Conservation (phyloP, 192 early-diverging fungal species). For the Coemansia sp. region DNA sequence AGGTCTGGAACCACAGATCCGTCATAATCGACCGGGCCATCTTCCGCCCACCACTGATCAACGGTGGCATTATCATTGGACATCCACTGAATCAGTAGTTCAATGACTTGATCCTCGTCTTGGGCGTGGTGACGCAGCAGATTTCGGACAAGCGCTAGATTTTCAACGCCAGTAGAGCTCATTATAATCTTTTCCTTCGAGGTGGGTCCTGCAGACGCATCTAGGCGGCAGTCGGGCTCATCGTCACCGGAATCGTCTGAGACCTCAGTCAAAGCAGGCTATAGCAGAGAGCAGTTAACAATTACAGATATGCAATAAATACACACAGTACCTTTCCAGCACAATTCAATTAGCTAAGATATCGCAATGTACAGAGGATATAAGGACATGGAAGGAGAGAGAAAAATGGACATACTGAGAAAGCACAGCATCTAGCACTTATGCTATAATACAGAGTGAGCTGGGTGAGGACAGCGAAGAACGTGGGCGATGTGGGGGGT, state of each 20-base stretch:
- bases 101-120: conserved; percentile 56
- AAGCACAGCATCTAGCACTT: not conserved
- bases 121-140: conserved; percentile 51
- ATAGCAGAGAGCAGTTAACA: not conserved
- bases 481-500: not conserved
- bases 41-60: conserved; percentile 24
- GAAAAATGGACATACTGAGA: not conserved
- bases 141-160: conserved; percentile 51
- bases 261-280: conserved; percentile 4
- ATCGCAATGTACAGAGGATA: not conserved
- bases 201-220: conserved; percentile 20
- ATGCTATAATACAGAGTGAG: conserved; percentile 16
- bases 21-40: conserved; percentile 29
- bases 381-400: not conserved
- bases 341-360: not conserved
- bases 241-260: conserved; percentile 24
- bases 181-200: conserved; percentile 58
- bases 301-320: not conserved
- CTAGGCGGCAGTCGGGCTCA: not conserved
- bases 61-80: conserved; percentile 10
- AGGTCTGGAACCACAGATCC: conserved; percentile 7
- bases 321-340: not conserved
- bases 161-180: conserved; percentile 54
- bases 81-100: conserved; percentile 55
- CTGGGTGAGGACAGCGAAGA: conserved; percentile 1